Evolutionary conservation across 768 basidiomycete species (phyloP), one percentile per base, ranked within the genome.

Genomic region (Mycena filopes): DNA sequence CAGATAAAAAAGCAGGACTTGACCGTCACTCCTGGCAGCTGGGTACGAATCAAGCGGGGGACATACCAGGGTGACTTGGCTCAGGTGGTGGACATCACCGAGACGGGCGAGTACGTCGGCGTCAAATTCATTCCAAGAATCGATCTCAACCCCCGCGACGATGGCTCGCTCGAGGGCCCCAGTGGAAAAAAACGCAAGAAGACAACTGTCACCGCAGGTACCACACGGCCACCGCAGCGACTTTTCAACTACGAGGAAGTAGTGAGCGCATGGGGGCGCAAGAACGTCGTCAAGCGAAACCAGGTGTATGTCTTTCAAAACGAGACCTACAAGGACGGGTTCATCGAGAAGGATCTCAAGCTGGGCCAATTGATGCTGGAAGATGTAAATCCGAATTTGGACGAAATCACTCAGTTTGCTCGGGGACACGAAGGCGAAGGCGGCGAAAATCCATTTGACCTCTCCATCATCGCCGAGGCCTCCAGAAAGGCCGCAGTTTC

Each of bases 71-170:
- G 95, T 18, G 98, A 99, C 77, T 82, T 99, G 51, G 98, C 98
- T 1, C 96, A 98, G 75, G 94, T 99, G 53, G 84, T 97, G 79
- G 96, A 98, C 74, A 86, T 97, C 65, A 93, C 93, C 21, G 94
- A 98, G 78, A 94, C 94, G 62, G 91, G 94, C 56, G 96, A 98
- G 73, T 93, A 95, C 54, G 92, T 96, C 50, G 95, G 93, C 1
- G 84, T 99, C 71, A 92, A 94, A 75, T 95, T 98, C 74, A 87
- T 99, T 63, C 98, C 98, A n/a, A 93, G 98, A 72, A 98, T 99
- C 75, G 98, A 99, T 79, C 83, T 98, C 55, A 94, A 91, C 63
- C 97, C 97, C 33, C 88, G 90, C 60, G 96, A 98, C 63, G 93
- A 94, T 40, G 82, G 77, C 8, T 81, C 82, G 0, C 77, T 84